Evolutionary conservation across 2,329 filamentous ascomycete species (phyloP), one percentile per base, ranked within the genome.

Genomic region (Colletotrichum plurivorum): DNA sequence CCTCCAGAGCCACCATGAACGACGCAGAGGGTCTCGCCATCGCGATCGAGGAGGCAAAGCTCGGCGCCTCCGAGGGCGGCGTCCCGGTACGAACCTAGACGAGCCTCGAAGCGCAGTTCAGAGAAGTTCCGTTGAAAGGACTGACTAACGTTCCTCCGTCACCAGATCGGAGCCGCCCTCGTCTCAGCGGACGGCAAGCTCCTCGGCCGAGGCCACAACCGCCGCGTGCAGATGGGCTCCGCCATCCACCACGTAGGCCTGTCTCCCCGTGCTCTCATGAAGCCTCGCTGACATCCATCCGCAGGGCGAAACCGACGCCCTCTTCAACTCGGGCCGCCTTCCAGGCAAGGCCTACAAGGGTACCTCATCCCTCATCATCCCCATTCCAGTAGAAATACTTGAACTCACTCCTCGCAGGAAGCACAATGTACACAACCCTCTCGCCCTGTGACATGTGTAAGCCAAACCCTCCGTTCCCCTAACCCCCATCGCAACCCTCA

Each of bases 341-440:
- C 89, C 91, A 39, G 92, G 91, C 16, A 88, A 87, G 2, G 86
- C 87, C 6, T 94, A 94, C 79, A 85, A 86, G 72, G 73, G 68
- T 48, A 16, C 9, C 2, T 18, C 48, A 4, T n/a, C 46, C 43
- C 46, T 8, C 46, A 18, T 9, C 46, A 20, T 25, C 20, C 5
- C 18, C 16, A 20, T 18, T 5, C n/a, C 18, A 6, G 8, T 9
- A 22, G 4, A 9, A 10, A 49, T 18, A 48, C 46, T 18, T 6
- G 2, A 4, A n/a, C 46, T 12, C n/a, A 51, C 22, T 15, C 20
- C 31, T 31, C 69, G 90, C 90, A 62, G 59, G 59, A 27, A 88
- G 90, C 43, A 94, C 92, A n/a, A 94, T 95, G 91, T 95, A 93
- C 80, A 95, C 93, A 3, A 94, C 92, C 0, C 83, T 95, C 7